Base-by-base conservation (phyloP, 768 basidiomycete genomes). In the Russula brevipes region DNA sequence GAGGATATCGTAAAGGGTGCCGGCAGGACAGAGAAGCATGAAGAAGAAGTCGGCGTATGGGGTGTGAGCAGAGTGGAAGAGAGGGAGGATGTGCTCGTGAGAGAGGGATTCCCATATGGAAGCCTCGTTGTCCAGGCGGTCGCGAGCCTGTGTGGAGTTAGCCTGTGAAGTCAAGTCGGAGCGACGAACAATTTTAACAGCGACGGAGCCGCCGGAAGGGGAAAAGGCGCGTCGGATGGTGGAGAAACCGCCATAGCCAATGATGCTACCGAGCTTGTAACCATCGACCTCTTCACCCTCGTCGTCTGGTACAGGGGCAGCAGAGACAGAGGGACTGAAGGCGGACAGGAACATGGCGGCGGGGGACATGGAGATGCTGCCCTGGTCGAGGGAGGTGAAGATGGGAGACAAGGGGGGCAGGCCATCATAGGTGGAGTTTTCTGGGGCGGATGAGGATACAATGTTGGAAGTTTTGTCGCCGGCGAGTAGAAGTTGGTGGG, bases 81-180 rank as follows among this genome's bases (percentile, higher is more conserved):
- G 83, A 11, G 94, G 93, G 16, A 97, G 82, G 65, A 94, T 82
- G 69, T 94, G 87, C 71, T 93, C 90, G 72, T 95, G 94, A 56
- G 81, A 84, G 68, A 94, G 83, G 0, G 84, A 79, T 1, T 82
- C 76, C 92, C 92, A 94, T 14, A 91, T 76, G 12, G 76, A 71
- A 12, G 85, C 83, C 77, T 95, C 92, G 54, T 83, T 85, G 61
- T 85, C 80, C 47, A 93, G 79, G 50, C 81, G 82, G 63, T 81
- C 82, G 64, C 78, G 80, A 11, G 79, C 76, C 7, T 77, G 70
- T 31, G 74, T 68, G 2, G 85, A 76, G 63, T 86, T 76, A 3
- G 74, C 72, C 64, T 83, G 81, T 66, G 80, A 82, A 64, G 77
- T 75, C 39, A 85, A 68, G 58, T 87, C 84, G 17, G 82, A 76